Percentiles rank a stretch among this genome's conserved stretches.
These are phyloP conservation scores for Penicillium frequentans DNA, from an alignment of 2,329 filamentous ascomycete species.

Conservation along the genomic window DNA sequence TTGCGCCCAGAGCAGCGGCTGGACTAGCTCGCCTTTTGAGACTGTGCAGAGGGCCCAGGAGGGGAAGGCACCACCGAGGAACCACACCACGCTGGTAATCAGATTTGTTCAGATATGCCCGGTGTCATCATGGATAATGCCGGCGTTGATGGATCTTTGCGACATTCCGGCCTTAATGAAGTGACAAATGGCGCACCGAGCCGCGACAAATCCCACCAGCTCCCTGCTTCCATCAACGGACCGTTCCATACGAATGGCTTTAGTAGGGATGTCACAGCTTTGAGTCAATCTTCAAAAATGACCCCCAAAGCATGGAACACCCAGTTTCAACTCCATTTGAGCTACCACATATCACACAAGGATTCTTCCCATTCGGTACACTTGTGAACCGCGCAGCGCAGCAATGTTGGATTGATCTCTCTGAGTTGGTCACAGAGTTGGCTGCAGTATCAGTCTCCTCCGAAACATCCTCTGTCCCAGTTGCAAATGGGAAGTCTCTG, in stretches of 20 bases:
- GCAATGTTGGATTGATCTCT: conserved; percentile 75
- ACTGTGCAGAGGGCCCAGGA: conserved; percentile 30
- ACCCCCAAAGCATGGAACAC: conserved; percentile 4
- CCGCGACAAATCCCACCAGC: conserved; percentile 15
- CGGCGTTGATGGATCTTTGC: conserved; percentile 28
- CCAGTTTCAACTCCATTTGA: conserved; percentile 44
- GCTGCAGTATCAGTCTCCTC: conserved; percentile 64
- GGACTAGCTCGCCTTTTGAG: conserved; percentile 22
- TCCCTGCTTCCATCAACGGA: conserved; percentile 22
- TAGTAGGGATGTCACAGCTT: conserved; percentile 12
- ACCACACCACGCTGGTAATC: conserved; percentile 10
- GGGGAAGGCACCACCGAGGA: conserved; percentile 24
- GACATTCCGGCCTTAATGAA: conserved; percentile 23
- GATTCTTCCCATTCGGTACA: conserved; percentile 72
- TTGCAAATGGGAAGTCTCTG: conserved; percentile 28
- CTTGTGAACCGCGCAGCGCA: conserved; percentile 79
- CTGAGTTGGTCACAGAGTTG: conserved; percentile 68
- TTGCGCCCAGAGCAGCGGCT: conserved; percentile 15
- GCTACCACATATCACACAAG: conserved; percentile 68
- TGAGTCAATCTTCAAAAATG: conserved; percentile 10
- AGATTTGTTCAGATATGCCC: conserved; percentile 37
- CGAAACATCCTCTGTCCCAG: conserved; percentile 16
- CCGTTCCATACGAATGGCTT: conserved; percentile 29
- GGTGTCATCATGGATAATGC: conserved; percentile 44
- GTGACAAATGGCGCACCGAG: conserved; percentile 25